phyloP scores from a whole-genome alignment of 1,284 basidiomycete species.

The Pseudozyma hubeiensis region DNA sequence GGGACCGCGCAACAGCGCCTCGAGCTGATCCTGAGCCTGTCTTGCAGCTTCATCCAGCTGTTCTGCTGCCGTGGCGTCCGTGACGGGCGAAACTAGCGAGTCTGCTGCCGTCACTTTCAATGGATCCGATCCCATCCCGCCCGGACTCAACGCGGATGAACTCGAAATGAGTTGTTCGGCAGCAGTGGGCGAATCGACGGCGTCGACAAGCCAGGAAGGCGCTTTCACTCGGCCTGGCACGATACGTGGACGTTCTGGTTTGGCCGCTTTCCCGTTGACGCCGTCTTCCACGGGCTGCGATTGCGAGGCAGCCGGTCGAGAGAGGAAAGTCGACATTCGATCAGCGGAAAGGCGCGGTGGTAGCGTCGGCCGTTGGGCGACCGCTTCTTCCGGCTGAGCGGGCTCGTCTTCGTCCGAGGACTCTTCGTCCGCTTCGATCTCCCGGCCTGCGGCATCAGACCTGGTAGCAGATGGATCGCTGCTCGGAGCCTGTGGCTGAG shows the following conservation, averaged over 20 bases:
- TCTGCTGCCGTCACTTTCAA: constrained; percentile 6
- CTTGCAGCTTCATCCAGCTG: constrained; percentile 39
- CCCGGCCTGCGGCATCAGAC: constrained; percentile 6
- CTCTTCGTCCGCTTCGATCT: constrained; percentile 26
- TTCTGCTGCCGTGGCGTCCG: constrained; percentile 31
- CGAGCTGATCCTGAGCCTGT: constrained; percentile 37
- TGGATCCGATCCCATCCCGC: background rate
- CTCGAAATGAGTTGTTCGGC: constrained; percentile 24
- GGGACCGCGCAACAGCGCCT: constrained; percentile 42
- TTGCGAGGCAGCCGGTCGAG: background rate
- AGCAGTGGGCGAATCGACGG: constrained; percentile 32
- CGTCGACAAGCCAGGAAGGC: constrained; percentile 44
- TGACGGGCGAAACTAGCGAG: constrained; percentile 30
- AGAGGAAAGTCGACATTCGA: constrained; percentile 15
- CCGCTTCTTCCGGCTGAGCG: constrained; percentile 24
- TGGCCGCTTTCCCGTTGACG: constrained; percentile 1
- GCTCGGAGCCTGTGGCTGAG: constrained; percentile 1
- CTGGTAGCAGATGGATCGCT: background rate
- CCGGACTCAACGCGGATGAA: constrained; percentile 5
- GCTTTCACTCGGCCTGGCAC: constrained; percentile 32
- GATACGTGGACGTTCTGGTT: constrained; percentile 23
- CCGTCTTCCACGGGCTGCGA: background rate
- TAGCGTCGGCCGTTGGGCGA: constrained; percentile 23
- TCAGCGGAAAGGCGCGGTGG: constrained; percentile 25
- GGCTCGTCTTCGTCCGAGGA: constrained; percentile 40